Base-by-base conservation (phyloP, 139 green algal species). In the Pleodorina starrii region DNA sequence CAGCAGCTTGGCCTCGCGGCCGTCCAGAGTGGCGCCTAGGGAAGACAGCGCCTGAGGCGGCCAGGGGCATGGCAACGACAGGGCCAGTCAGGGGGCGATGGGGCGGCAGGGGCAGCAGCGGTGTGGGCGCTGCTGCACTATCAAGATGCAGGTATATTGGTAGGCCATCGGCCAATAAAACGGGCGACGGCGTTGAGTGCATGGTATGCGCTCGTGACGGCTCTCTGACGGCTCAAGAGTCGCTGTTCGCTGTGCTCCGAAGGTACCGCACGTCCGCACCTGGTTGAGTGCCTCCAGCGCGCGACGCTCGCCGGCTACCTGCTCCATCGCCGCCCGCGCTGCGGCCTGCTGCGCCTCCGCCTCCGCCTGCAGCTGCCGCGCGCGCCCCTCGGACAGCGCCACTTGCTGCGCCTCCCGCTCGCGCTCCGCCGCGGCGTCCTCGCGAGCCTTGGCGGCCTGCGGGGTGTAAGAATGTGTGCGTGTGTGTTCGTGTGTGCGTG, bases 1-100 rank as follows among this genome's bases (percentile, higher is more conserved):
- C 71, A 89, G 46, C 69, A 89, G 84, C 84, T 89, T 89, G 69
- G 84, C 46, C 48, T 89, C 84, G 36, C 84, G 84, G 36, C 12
- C 17, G 50, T 89, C 84, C 84, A 89, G 84, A 16, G 84, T 27
- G 32, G 66, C 46, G 11, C 46, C 21, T 0, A 88, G 44, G 2
- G 82, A 50, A 2, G 82, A 80, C 43, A 88, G 66, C 25, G 44
- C 63, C 82, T 88, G 63, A 66, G 35, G 42, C 16, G 23, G 32
- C 9, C 43, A 60, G 11, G 17, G n/a, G 63, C 17, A 73, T 40
- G 35, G 54, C 5, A 66, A 66, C 5, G 21, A 21, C 54, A 66
- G 5, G 54, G 54, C 21, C 54, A 12, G 54, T 9, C 3, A 66
- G 54, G 54, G 54, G 29, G 54, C 7, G 6, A n/a, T n/a, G n/a